Percentiles rank a stretch among this genome's conserved stretches.
Conservation (phyloP, 2,329 filamentous ascomycete genomes). For the Phialocephala sp. region DNA sequence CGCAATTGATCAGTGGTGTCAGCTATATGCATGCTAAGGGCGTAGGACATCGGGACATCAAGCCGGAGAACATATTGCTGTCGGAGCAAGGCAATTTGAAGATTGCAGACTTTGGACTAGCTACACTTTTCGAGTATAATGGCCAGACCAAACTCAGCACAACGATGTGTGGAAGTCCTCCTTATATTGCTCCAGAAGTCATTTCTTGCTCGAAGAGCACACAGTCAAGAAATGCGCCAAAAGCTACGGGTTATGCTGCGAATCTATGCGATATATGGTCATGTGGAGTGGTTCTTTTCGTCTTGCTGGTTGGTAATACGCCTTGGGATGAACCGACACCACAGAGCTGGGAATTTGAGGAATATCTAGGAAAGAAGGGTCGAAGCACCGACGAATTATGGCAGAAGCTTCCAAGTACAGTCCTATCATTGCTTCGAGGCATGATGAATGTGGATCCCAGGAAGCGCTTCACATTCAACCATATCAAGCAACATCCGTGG, state of each 20-base stretch:
- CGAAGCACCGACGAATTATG: constrained; percentile 85
- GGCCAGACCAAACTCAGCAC: constrained; percentile 81
- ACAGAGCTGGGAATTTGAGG: constrained; percentile 87
- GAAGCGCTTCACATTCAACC: constrained; percentile 82
- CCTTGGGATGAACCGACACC: constrained; percentile 94
- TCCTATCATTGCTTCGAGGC: constrained; percentile 82
- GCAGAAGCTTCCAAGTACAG: constrained; percentile 74
- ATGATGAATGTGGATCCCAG: constrained; percentile 85
- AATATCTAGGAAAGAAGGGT: constrained; percentile 82
- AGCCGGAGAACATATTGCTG: constrained; percentile 94
- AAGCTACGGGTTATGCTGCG: constrained; percentile 68
- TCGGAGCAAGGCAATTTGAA: constrained; percentile 86
- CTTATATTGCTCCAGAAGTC: constrained; percentile 97
- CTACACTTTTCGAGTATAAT: constrained; percentile 90
- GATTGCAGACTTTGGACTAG: constrained; percentile 95
- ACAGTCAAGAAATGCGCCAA: constrained; percentile 54
- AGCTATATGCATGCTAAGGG: constrained; percentile 96
- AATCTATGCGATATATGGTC: constrained; percentile 95
- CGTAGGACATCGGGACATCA: constrained; percentile 89
- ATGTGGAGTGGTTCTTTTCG: constrained; percentile 96
- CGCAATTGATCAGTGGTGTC: constrained; percentile 87
- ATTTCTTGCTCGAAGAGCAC: constrained; percentile 55
- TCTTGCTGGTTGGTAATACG: constrained; percentile 92
- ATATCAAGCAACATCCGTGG: constrained; percentile 92
- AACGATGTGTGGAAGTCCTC: constrained; percentile 93